A percentile compares a stretch with the other conserved stretches of the same genome.
phyloP scores from a whole-genome alignment of 495 filamentous ascomycete species.

The Aspergillus funiculosus region DNA sequence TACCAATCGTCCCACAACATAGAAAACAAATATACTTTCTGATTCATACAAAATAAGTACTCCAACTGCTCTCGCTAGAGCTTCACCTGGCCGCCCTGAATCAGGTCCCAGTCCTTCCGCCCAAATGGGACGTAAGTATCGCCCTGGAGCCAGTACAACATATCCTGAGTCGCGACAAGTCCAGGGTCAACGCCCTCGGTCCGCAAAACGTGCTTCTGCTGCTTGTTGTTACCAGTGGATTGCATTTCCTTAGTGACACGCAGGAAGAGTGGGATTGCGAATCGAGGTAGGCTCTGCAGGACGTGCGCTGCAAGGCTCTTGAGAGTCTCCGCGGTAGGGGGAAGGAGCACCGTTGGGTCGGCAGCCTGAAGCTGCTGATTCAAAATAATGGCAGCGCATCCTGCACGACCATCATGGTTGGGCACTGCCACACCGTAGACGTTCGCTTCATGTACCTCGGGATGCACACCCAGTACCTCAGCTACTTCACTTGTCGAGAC shows the following conservation, averaged over 20 bases:
- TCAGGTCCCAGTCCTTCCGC: constrained; percentile 58
- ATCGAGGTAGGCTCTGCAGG: constrained; percentile 57
- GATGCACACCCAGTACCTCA: constrained; percentile 62
- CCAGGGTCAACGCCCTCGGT: constrained; percentile 65
- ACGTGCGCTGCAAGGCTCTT: constrained; percentile 56
- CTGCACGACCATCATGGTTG: constrained; percentile 78
- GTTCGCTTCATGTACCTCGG: constrained; percentile 68
- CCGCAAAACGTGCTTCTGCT: constrained; percentile 68
- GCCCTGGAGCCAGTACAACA: constrained; percentile 63
- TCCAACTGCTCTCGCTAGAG: too few relatives aligned
- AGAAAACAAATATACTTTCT: neutral
- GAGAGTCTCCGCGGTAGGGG: constrained; percentile 41
- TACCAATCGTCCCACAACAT: neutral
- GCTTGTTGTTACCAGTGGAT: constrained; percentile 80
- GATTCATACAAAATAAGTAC: too few relatives aligned
- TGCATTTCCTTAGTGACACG: constrained; percentile 57
- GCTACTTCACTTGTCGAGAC: constrained; percentile 76
- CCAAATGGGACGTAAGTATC: constrained; percentile 64
- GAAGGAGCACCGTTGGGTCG: constrained; percentile 20
- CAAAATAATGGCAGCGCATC: constrained; percentile 68
- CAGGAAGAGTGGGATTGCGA: constrained; percentile 74
- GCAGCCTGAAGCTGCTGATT: constrained; percentile 37
- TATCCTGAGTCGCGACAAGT: constrained; percentile 49
- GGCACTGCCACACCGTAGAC: constrained; percentile 85
- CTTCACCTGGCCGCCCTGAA: constrained; percentile 59